Evolutionary conservation across 2,329 filamentous ascomycete species (phyloP), one percentile per base, ranked within the genome.

Genomic region (Aspergillus sp.): DNA sequence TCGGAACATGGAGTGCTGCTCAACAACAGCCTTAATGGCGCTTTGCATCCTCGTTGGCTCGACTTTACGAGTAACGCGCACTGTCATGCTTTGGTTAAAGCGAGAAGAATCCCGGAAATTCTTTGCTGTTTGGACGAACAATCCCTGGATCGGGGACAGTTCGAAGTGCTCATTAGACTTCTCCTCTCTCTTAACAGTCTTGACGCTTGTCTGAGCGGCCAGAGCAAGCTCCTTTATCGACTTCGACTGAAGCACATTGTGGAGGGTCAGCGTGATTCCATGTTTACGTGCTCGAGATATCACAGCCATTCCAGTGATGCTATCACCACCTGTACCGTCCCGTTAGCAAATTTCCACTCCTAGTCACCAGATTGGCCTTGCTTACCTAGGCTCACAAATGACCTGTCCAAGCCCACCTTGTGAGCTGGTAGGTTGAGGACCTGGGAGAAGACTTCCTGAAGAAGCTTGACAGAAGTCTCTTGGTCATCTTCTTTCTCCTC

Each of bases 241-340:
- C 19, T 69, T 62, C 48, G 69, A 72, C 57, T 74, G 74, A n/a
- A 77, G 61, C 28, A 77, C 69, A 38, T 71, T 71, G 53, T 75
- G 70, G 13, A 77, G 67, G 7, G 72, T 71, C 12, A 77, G 47
- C n/a, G 64, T 62, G 5, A 77, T 64, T 3, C 72, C 73, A 23
- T 72, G 70, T 41, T 73, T 75, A 21, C 74, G 72, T n/a, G 74
- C 71, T n/a, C 70, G 67, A 17, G 74, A 74, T 28, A 77, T 70
- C 21, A 77, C 69, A 8, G 73, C 70, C 74, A 78, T 78, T 49
- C 75, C 76, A 36, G 70, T 72, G 32, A 78, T 76, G 49, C 76
- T 78, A 59, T 78, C 75, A 4, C 76, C 76, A 19, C 75, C 75
- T 73, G 48, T 53, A 55, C 48, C 32, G 48, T 38, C 17, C 49